Evolutionary conservation across 371 early-diverging fungal species (phyloP).

Genomic region (Mortierella sp.): DNA sequence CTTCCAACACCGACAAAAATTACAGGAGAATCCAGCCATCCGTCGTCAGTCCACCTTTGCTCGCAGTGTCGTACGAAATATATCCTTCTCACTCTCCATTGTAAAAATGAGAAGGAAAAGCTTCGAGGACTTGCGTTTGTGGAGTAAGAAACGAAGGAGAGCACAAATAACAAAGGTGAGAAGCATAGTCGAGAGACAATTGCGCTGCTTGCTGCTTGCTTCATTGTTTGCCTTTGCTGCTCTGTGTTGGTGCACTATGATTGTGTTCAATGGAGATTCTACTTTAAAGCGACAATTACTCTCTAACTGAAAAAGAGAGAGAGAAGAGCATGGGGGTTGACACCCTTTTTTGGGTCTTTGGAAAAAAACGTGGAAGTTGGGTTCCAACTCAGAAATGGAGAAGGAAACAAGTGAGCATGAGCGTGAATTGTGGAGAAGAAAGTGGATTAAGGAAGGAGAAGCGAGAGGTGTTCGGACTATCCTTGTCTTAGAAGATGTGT

Average conservation of each 20-base stretch:
- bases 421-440: background rate
- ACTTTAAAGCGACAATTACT: conserved; percentile 6
- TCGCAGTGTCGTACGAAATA: too few relatives aligned
- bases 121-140: background rate
- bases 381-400: background rate
- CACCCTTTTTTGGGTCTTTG: background rate
- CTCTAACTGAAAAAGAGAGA: background rate
- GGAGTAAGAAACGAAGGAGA: background rate
- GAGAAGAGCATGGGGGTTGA: background rate
- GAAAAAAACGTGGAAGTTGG: background rate
- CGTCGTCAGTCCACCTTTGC: too few relatives aligned
- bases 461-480: too few relatives aligned
- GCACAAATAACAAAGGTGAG: background rate
- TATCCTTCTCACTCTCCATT: too few relatives aligned
- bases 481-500: background rate
- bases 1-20: too few relatives aligned
- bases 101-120: too few relatives aligned
- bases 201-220: conserved; percentile 15
- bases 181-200: background rate
- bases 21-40: too few relatives aligned
- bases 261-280: background rate
- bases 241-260: background rate
- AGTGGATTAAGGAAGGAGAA: background rate
- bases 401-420: background rate
- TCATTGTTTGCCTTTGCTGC: too few relatives aligned